Conservation (phyloP, 495 filamentous ascomycete genomes). For the Rhizodiscina lignyota region DNA sequence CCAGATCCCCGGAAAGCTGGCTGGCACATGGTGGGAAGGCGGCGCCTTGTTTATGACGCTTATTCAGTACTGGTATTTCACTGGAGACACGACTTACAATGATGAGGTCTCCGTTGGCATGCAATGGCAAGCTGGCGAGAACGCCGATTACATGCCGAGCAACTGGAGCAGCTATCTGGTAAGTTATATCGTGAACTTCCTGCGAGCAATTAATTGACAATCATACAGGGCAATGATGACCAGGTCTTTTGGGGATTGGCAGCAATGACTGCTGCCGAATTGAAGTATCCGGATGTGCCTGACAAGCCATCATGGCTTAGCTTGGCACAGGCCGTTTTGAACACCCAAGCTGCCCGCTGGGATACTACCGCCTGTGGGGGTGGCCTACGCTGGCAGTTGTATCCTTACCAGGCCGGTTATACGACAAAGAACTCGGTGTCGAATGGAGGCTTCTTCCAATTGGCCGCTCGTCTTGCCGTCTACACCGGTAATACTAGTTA, state of each 20-base stretch:
- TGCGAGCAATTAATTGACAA: no score
- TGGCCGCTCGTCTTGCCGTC: conserved; percentile 4
- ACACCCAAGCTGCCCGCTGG: conserved; percentile 2
- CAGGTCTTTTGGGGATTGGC: conserved; percentile 77
- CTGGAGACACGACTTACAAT: conserved; percentile 57
- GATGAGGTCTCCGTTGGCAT: conserved; percentile 41
- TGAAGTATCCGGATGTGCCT: conserved; percentile 39
- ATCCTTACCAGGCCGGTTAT: conserved; percentile 3
- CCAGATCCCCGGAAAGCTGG: conserved; percentile 46
- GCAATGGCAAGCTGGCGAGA: conserved; percentile 48
- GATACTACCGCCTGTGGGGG: conserved; percentile 4
- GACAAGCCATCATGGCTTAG: conserved; percentile 10
- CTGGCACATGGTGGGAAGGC: conserved; percentile 59
- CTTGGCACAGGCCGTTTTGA: conserved; percentile 8
- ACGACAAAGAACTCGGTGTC: conserved; percentile 5
- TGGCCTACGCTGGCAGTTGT: conserved; percentile 6
- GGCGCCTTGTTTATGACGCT: conserved; percentile 45
- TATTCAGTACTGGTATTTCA: conserved; percentile 66
- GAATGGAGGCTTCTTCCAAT: conserved; percentile 4
- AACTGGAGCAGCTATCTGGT: conserved; percentile 36
- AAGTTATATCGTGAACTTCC: no score
- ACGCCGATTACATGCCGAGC: conserved; percentile 46
- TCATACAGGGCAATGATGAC: conserved; percentile 56
- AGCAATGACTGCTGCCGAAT: conserved; percentile 66
- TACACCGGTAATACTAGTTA: conserved; percentile 6